Evolutionary conservation across 2,329 filamentous ascomycete genomes (phyloP).

Genomic region (Cercospora beticola): DNA sequence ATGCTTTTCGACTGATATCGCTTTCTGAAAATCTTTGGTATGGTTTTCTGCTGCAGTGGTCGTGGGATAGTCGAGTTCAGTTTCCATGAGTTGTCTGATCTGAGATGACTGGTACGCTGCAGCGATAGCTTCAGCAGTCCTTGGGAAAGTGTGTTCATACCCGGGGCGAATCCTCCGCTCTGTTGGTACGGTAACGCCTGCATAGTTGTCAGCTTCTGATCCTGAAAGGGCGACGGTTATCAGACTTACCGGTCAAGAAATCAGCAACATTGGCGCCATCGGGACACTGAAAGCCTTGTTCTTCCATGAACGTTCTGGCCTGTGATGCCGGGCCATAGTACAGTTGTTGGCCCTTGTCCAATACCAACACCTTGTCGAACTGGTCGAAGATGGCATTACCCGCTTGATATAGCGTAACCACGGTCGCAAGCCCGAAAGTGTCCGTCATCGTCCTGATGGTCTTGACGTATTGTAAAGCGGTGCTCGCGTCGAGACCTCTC

Average conservation of each 20-base stretch:
- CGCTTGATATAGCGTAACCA: constrained; percentile 67
- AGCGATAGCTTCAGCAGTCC: constrained; percentile 46
- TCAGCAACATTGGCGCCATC: constrained; percentile 64
- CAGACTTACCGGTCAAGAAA: constrained; percentile 55
- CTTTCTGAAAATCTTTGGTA: constrained; percentile 55
- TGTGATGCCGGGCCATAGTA: constrained; percentile 61
- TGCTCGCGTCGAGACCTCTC: constrained; percentile 63
- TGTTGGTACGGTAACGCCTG: constrained; percentile 52
- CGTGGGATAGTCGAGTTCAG: constrained; percentile 58
- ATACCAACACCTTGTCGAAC: constrained; percentile 68
- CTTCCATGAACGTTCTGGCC: constrained; percentile 64
- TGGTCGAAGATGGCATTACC: constrained; percentile 66
- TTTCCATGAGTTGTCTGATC: constrained; percentile 50
- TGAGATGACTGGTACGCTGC: constrained; percentile 53
- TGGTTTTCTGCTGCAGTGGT: constrained; percentile 49
- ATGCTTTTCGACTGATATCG: constrained; percentile 55
- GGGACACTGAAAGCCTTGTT: constrained; percentile 61
- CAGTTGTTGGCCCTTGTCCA: constrained; percentile 64
- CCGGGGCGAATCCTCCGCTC: constrained; percentile 46
- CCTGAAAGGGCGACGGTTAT: neutral
- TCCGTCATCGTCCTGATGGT: constrained; percentile 63
- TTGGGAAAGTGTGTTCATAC: constrained; percentile 42
- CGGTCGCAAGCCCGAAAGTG: constrained; percentile 57
- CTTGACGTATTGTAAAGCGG: constrained; percentile 54
- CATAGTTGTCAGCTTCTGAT: neutral